Evolutionary conservation across 176 grass and related monocot species (phyloP), one percentile per base, ranked within the genome.

Genomic region (Elymus sibiricus): DNA sequence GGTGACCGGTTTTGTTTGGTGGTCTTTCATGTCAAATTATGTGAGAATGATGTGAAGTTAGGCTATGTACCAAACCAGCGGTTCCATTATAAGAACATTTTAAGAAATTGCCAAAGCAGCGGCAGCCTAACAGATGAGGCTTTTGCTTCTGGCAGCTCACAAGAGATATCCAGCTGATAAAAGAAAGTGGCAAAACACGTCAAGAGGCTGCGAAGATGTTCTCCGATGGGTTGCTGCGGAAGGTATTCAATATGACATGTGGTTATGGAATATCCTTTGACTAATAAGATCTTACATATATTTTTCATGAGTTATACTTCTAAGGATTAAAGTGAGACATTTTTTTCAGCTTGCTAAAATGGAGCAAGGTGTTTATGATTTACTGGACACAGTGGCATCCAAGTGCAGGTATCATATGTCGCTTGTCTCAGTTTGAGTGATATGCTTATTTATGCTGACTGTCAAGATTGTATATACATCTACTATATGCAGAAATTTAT

Each of bases 321-420:
- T 26, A 83, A 82, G 17, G 24, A 64, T 81, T 84, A 17, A 66
- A 73, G 44, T 64, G 76, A 72, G 2, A 9, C 39, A 17, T 71
- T 79, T 51, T 83, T 94, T 91, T 85, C 90, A 97, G 95, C 86
- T 97, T 59, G 71, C 27, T 39, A 84, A 92, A 84, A 91, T 97
- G 92, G 86, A 79, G 11, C 56, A 88, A 90, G 83, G 84, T 76
- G 60, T 93, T 1, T 87, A 94, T 38, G 84, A 82, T 71, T 82
- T 90, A 77, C 82, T 94, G 80, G 79, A 94, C 55, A 90, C 59
- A 79, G 79, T 91, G 44, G 79, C 84, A 64, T 88, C 87, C 78
- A 90, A 94, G 76, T 97, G 90, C 92, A 93, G 95, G 95, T 97
- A 85, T 27, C 31, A 82, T 84, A 40, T 61, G 29, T 7, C 26